phyloP scores from a whole-genome alignment of 2,329 filamentous ascomycete species.

The Diaporthe nobilis region DNA sequence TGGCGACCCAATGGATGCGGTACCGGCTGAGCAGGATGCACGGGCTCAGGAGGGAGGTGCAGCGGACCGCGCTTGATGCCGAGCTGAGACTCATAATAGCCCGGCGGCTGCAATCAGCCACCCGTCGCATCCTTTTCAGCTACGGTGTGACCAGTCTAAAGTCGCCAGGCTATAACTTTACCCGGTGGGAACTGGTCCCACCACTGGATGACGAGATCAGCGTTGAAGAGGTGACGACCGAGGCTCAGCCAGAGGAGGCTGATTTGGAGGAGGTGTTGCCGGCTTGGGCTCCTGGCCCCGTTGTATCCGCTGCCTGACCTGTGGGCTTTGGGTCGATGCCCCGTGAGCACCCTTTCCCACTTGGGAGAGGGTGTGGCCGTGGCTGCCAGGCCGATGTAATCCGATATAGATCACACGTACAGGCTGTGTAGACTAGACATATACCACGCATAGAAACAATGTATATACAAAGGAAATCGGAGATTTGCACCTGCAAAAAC shows the following conservation, averaged over 20 bases:
- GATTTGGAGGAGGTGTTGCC: background rate
- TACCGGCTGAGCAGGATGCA: conserved; percentile 38
- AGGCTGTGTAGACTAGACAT: background rate
- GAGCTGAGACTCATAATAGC: conserved; percentile 30
- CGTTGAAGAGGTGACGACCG: background rate
- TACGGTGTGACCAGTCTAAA: background rate
- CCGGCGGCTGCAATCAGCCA: background rate
- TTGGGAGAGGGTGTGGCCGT: background rate
- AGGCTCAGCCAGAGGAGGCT: background rate
- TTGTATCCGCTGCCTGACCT: background rate
- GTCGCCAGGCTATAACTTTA: background rate
- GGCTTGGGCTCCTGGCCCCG: background rate
- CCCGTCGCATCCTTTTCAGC: background rate
- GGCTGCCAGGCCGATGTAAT: background rate
- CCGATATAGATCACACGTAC: background rate
- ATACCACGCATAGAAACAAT: background rate
- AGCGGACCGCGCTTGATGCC: conserved; percentile 7
- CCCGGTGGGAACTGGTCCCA: background rate
- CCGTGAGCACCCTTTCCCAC: background rate
- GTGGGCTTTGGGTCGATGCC: background rate
- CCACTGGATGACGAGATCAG: background rate
- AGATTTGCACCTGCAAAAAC: no score
- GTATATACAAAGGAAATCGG: background rate
- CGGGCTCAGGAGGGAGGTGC: conserved; percentile 21
- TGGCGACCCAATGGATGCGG: conserved; percentile 34